These are phyloP conservation scores for Pezizomycotina sp. DNA, from an alignment of 2,329 filamentous ascomycete genomes.

Conservation along the genomic window DNA sequence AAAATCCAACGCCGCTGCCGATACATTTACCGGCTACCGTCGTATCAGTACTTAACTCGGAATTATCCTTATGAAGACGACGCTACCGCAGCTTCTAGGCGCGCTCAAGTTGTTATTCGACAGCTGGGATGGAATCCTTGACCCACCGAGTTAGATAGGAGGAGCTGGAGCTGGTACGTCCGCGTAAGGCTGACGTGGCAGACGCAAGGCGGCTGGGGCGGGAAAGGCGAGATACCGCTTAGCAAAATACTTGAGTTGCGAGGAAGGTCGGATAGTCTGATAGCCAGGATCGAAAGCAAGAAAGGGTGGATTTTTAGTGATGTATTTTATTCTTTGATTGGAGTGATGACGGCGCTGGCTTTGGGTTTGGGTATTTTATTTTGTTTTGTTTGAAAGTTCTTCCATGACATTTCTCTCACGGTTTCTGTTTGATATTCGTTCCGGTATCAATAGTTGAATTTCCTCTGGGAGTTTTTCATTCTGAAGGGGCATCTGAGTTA, in stretches of 20 bases:
- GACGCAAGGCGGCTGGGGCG: constrained; percentile 18
- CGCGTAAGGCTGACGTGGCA: constrained; percentile 9
- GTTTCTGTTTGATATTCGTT: too few species aligned
- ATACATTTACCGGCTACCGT: constrained; percentile 16
- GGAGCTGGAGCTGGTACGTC: constrained; percentile 16
- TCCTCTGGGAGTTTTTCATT: too few species aligned
- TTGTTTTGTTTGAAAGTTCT: too few species aligned
- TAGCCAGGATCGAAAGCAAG: too few species aligned
- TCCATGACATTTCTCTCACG: too few species aligned
- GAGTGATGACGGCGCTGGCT: too few species aligned
- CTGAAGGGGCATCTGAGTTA: too few species aligned
- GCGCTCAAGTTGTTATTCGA: constrained; percentile 13
- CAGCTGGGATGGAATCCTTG: constrained; percentile 11
- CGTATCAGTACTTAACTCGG: constrained; percentile 9
- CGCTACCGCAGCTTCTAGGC: constrained; percentile 10
- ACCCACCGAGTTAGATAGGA: constrained; percentile 10
- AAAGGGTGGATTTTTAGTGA: too few species aligned
- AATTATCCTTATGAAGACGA: constrained; percentile 8
- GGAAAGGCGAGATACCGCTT: constrained; percentile 10
- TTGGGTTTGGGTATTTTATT: too few species aligned
- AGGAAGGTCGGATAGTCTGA: constrained; percentile 14
- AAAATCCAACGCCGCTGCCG: constrained; percentile 15
- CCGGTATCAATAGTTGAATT: too few species aligned
- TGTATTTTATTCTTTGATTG: too few species aligned
- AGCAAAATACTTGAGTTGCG: constrained; percentile 10